These are phyloP conservation scores for Boletellus sp. DNA, from an alignment of 768 basidiomycete species.

Conservation along the genomic window DNA sequence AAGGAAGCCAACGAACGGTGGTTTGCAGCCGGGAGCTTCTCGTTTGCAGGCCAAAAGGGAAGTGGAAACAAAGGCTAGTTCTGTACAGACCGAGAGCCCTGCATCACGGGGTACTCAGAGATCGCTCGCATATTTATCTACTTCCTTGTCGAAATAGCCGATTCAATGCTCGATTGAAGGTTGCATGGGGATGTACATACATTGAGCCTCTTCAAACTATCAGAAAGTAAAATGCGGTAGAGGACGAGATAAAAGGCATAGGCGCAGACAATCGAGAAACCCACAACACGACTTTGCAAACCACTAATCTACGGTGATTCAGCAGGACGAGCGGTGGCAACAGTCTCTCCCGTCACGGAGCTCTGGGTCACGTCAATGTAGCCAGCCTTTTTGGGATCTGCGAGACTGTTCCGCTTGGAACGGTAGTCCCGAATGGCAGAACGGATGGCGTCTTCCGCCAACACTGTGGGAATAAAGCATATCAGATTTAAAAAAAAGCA, in stretches of 20 bases:
- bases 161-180: conserved; percentile 3
- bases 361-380: conserved; percentile 70
- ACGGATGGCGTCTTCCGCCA: conserved; percentile 98
- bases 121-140: neutral
- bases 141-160: neutral
- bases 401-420: conserved; percentile 63
- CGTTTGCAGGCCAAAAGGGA: conserved; percentile 64
- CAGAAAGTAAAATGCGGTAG: conserved; percentile 18
- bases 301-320: conserved; percentile 20
- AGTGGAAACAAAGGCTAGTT: conserved; percentile 21
- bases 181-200: conserved; percentile 14
- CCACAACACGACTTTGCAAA: neutral
- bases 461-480: conserved; percentile 50
- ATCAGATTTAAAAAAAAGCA: conserved; percentile 27
- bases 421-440: conserved; percentile 97
- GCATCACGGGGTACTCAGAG: neutral
- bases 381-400: conserved; percentile 52
- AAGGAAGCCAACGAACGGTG: conserved; percentile 96
- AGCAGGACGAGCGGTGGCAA: conserved; percentile 48
- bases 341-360: conserved; percentile 49
- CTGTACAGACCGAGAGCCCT: neutral
- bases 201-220: conserved; percentile 12
- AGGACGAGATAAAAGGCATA: neutral
- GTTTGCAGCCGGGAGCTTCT: conserved; percentile 87
- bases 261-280: neutral